Evolutionary conservation across 495 filamentous ascomycete genomes (phyloP).

Genomic region (Neurospora cerealis): DNA sequence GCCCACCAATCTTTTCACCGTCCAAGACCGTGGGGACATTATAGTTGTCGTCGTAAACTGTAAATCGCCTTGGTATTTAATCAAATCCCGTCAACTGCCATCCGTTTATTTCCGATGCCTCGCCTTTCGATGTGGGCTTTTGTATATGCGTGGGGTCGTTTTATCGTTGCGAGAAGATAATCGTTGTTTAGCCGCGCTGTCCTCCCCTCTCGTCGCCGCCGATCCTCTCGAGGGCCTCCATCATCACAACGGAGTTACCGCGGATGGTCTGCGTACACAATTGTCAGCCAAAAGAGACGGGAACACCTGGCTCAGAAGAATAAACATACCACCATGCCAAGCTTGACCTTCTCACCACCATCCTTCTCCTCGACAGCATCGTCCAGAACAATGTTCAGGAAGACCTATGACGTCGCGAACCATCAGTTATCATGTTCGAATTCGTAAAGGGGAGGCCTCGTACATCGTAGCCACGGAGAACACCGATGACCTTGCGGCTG

Average conservation of each 20-base stretch:
- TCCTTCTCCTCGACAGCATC: conserved; percentile 95
- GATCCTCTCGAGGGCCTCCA: conserved; percentile 64
- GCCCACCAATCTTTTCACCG: neutral
- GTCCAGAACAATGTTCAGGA: conserved; percentile 96
- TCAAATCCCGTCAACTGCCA: neutral
- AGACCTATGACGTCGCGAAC: conserved; percentile 52
- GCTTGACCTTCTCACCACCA: conserved; percentile 78
- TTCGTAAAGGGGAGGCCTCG: conserved; percentile 10
- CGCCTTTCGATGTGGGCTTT: neutral
- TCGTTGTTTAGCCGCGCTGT: neutral
- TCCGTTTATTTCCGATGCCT: neutral
- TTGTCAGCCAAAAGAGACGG: neutral
- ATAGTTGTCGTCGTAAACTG: neutral
- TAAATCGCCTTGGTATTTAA: neutral
- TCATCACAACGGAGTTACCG: conserved; percentile 93
- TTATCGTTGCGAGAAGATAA: neutral
- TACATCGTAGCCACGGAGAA: conserved; percentile 94
- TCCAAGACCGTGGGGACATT: neutral
- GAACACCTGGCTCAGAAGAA: neutral
- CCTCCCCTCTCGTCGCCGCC: conserved; percentile 34
- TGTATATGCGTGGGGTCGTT: neutral
- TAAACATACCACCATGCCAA: conserved; percentile 82
- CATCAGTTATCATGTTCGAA: neutral
- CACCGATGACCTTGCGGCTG: conserved; percentile 90
- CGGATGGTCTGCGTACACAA: conserved; percentile 50